These are phyloP conservation scores for Trametes cubensis DNA, from an alignment of 768 basidiomycete species.

Conservation along the genomic window DNA sequence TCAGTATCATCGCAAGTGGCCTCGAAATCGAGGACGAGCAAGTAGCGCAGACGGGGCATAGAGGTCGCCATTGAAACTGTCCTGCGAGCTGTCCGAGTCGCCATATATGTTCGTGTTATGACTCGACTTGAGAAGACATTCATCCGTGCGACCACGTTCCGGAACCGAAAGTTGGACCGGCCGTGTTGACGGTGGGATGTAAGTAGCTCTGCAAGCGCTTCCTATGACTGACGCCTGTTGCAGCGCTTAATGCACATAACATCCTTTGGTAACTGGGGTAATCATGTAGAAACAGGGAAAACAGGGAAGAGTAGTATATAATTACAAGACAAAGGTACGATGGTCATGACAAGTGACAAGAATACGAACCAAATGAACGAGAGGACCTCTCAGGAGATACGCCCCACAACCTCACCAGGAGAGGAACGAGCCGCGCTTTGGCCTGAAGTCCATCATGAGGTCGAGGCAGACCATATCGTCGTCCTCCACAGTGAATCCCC, in stretches of 20 bases:
- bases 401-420: conserved; percentile 30
- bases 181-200: not conserved
- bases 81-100: not conserved
- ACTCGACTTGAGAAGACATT: not conserved
- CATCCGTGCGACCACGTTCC: not conserved
- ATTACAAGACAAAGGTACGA: conserved; percentile 11
- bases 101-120: not conserved
- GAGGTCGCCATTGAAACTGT: not conserved
- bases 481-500: conserved; percentile 71
- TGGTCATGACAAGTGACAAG: not conserved
- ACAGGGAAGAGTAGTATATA: not conserved
- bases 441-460: conserved; percentile 78
- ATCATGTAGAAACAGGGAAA: too few relatives aligned
- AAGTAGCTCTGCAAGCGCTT: too few relatives aligned
- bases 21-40: conserved; percentile 36
- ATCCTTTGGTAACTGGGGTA: not conserved
- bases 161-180: not conserved
- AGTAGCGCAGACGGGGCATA: conserved; percentile 19
- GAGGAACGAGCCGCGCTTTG: conserved; percentile 18
- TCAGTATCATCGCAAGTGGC: conserved; percentile 31
- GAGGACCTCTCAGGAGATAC: not conserved
- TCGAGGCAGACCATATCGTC: conserved; percentile 80
- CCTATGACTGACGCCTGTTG: not conserved
- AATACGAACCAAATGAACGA: not conserved
- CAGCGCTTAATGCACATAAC: too few relatives aligned